A percentile compares a stretch with the other conserved stretches of the same genome.
phyloP scores from a whole-genome alignment of 805 yeast genomes.

The Helenozyma baotianmanensis region DNA sequence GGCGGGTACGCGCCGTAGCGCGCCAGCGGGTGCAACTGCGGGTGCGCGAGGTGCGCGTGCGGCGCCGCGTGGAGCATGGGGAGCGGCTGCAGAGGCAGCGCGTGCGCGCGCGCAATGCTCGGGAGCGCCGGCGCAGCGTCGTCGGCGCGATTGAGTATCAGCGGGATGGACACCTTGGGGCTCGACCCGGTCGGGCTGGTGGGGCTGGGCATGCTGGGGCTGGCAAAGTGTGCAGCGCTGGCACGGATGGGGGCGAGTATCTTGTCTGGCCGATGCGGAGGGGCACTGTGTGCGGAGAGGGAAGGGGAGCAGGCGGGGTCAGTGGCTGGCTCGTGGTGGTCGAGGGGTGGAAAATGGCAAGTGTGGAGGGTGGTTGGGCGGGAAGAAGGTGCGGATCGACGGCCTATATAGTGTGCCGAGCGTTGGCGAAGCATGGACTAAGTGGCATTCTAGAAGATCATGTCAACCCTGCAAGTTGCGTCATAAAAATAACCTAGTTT shows the following conservation, averaged over 20 bases:
- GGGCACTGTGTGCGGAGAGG: too few species aligned
- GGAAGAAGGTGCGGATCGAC: too few species aligned
- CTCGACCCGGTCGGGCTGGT: background rate
- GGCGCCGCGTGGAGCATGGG: background rate
- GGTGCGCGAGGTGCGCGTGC: conserved; percentile 1
- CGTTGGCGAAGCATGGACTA: background rate
- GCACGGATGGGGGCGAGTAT: too few species aligned
- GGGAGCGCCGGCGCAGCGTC: background rate
- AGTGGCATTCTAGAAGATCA: background rate
- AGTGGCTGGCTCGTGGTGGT: too few species aligned
- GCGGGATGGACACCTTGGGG: conserved; percentile 7
- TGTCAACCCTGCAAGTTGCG: background rate
- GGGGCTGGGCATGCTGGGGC: conserved; percentile 2
- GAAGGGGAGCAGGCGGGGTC: too few species aligned
- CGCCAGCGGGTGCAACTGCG: background rate
- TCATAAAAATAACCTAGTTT: background rate
- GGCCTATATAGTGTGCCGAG: too few species aligned
- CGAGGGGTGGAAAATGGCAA: too few species aligned
- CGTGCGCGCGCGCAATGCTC: too few species aligned
- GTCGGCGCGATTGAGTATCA: conserved; percentile 8
- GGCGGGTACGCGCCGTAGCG: background rate
- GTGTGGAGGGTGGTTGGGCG: too few species aligned
- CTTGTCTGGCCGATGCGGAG: too few species aligned
- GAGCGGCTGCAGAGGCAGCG: conserved; percentile 1
- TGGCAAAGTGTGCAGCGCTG: too few species aligned